Conservation (phyloP, 1,139 yeast genomes). For the Candida sanyaensis region DNA sequence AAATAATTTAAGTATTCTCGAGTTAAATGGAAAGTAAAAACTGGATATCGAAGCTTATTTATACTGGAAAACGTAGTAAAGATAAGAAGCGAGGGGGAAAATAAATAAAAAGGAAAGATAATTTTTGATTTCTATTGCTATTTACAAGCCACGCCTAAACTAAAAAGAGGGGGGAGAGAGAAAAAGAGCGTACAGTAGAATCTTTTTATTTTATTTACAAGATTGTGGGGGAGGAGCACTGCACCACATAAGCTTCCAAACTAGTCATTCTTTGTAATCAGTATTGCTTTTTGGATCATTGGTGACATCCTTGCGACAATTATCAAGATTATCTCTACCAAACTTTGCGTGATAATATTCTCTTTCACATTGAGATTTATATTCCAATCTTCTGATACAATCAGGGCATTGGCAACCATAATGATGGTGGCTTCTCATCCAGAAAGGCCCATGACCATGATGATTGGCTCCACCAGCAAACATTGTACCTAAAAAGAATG, state of each 20-base stretch:
- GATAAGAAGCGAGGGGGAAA: too few relatives aligned
- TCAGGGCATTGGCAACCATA: constrained; percentile 9
- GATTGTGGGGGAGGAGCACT: neutral
- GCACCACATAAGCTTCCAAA: constrained; percentile 1
- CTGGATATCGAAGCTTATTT: too few relatives aligned
- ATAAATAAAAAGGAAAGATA: too few relatives aligned
- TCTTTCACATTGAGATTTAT: neutral
- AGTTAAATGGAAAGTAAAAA: too few relatives aligned
- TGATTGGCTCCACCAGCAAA: neutral
- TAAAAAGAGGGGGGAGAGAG: neutral
- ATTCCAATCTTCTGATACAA: constrained; percentile 4
- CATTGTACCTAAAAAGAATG: constrained; percentile 8
- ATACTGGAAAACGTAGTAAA: too few relatives aligned
- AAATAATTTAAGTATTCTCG: too few relatives aligned
- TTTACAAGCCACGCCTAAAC: too few relatives aligned
- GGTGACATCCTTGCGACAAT: neutral
- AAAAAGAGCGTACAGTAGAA: neutral
- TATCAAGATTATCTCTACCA: constrained; percentile 4
- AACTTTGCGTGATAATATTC: neutral
- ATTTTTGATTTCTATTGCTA: too few relatives aligned
- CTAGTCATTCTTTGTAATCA: neutral
- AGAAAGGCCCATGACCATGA: neutral
- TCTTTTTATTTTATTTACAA: neutral
- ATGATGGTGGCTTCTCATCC: constrained; percentile 4
- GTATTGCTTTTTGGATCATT: neutral